Evolutionary conservation across 2,329 filamentous ascomycete species (phyloP), one percentile per base, ranked within the genome.

Genomic region (Mollisiaceae sp.): DNA sequence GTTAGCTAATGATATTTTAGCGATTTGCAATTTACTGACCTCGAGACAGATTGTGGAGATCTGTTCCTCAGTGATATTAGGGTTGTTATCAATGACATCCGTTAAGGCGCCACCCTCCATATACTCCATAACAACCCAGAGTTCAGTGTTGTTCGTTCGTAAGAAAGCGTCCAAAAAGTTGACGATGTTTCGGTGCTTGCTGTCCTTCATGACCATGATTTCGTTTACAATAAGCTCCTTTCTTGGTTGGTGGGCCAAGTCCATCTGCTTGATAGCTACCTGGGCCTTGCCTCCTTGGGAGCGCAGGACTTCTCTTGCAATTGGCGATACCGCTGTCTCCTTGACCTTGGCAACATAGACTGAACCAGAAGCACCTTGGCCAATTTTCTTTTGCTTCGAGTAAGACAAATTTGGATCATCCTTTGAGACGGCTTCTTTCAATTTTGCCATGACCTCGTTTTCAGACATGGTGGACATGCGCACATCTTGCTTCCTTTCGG

Each of bases 111-210:
- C 95, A 74, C 95, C 95, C 81, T 99, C 95, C 95, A 99, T 99
- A 75, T 94, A 99, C 81, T 99, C 95, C 95, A 99, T 97, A 60
- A 99, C 94, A 12, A 99, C 93, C 95, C 95, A 99, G n/a, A 99
- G 86, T 78, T 99, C 95, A 62, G 91, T 87, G 74, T 92, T 93
- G 78, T 95, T 94, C 78, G 97, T 97, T 75, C 95, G 92, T 76
- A 99, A 82, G 83, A 98, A 99, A 3, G 94, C 94, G 73, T 99
- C 95, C 39, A 99, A 82, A 81, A 97, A 99, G 81, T 99, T 99
- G 79, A 99, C 95, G 82, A 99, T 99, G 79, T 99, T 99, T 67
- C 91, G 90, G 79, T 99, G 95, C 77, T 94, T 92, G 83, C 93
- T 97, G 81, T 99, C 95, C 82, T 98, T 97, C 95, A 99, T 99